phyloP scores from a whole-genome alignment of 306 rosid species.

The Medicago arabica region DNA sequence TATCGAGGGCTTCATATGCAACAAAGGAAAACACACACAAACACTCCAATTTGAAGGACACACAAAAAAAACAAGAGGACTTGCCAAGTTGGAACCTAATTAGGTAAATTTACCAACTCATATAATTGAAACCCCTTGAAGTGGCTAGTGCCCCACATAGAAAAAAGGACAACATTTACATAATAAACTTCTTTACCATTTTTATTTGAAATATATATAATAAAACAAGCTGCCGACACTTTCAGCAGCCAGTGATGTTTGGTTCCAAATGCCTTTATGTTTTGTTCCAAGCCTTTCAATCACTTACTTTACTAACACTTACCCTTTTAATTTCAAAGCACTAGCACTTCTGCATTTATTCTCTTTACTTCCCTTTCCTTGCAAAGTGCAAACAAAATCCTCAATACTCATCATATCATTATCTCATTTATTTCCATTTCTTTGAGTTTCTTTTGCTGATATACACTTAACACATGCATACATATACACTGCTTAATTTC shows the following conservation, averaged over 20 bases:
- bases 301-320: background rate
- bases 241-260: conserved; percentile 37
- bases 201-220: background rate
- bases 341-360: conserved; percentile 13
- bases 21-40: too few species aligned
- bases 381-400: conserved; percentile 9
- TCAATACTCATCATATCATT: background rate
- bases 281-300: conserved; percentile 41
- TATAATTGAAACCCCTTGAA: conserved; percentile 36
- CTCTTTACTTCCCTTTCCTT: background rate
- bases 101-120: conserved; percentile 41
- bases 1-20: too few species aligned
- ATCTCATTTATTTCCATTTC: conserved; percentile 5
- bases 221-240: conserved; percentile 70
- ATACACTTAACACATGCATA: background rate
- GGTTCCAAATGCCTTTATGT: conserved; percentile 8
- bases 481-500: background rate
- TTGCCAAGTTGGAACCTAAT: conserved; percentile 30
- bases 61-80: conserved; percentile 19
- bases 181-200: background rate
- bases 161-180: conserved; percentile 12
- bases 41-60: background rate
- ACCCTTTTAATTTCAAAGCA: conserved; percentile 7
- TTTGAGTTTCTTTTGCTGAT: conserved; percentile 21
- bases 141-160: conserved; percentile 31